Evolutionary conservation across 78 protist genomes (phyloP), one percentile per base, ranked within the genome.

Genomic region (Pirum gemmata): DNA sequence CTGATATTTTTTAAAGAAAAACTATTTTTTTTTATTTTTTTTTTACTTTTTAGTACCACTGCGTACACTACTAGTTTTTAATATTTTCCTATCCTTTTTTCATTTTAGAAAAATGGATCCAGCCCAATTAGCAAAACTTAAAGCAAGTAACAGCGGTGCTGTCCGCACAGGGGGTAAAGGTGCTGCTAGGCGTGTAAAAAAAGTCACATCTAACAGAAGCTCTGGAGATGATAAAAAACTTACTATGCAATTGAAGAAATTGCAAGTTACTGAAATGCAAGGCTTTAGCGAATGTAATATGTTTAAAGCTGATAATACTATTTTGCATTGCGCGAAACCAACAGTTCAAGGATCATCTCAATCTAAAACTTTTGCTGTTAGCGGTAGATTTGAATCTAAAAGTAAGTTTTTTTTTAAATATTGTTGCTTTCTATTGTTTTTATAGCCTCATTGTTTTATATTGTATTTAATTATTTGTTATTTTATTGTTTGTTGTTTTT

Each of bases 271-370:
- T 8, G 80, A 61, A 38, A 35, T 84, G n/a, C 73, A 25, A 39
- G 92, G 91, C 5, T 73, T 93, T 51, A 90, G 77, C 37, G 92
- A 91, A 83, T 93, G 80, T 74, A 93, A 93, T 73, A 83, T 93
- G 79, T 93, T 93, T 93, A 79, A 82, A 87, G 83, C 79, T 76
- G 95, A 93, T 38, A 92, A 90, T 76, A 86, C 72, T 83, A 79
- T 93, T 82, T 89, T 93, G 86, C 95, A 93, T 91, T 91, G 90
- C 89, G 85, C 13, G 38, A 39, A 91, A 77, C 95, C 95, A 85
- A 78, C 76, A 73, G 92, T 93, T 61, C 77, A 79, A 33, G 91
- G 93, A 85, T 40, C 40, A 27, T 1, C 79, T 79, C 91, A 83
- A 39, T 33, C 87, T 27, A 84, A 80, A 33, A 91, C 93, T 40